Percentiles rank a stretch among this genome's conserved stretches.
Evolutionary conservation across 2,329 filamentous ascomycete species (phyloP).

Genomic region (Pyrenophora graminea): DNA sequence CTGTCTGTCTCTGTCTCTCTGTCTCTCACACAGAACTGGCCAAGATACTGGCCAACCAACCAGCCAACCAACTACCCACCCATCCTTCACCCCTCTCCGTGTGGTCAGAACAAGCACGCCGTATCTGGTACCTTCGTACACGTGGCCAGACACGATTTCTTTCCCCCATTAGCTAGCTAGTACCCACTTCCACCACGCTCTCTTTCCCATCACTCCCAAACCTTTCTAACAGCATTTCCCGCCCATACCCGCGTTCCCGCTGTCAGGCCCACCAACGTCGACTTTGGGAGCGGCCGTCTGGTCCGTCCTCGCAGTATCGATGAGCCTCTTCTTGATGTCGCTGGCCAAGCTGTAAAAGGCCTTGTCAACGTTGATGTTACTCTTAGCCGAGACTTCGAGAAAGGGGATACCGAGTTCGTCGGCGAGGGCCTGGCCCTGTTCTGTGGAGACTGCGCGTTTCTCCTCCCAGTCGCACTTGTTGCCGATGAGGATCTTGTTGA

Average conservation of each 20-base stretch:
- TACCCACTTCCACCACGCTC: background rate
- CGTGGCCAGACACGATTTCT: slow-evolving; percentile 1
- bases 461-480: slow-evolving; percentile 99
- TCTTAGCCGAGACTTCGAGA: slow-evolving; percentile 97
- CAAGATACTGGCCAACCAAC: too few species aligned
- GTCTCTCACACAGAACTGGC: too few species aligned
- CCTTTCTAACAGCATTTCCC: slow-evolving; percentile 46
- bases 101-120: slow-evolving; percentile 6
- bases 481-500: slow-evolving; percentile 99
- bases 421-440: slow-evolving; percentile 89
- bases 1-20: background rate
- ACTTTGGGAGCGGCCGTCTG: slow-evolving; percentile 34
- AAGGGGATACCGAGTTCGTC: slow-evolving; percentile 97
- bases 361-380: slow-evolving; percentile 99
- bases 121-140: background rate
- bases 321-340: slow-evolving; percentile 98
- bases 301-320: slow-evolving; percentile 85
- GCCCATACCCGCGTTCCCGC: slow-evolving; percentile 37
- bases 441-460: slow-evolving; percentile 91
- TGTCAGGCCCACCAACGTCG: slow-evolving; percentile 39
- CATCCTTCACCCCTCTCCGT: background rate
- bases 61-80: background rate
- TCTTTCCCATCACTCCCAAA: background rate
- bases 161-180: background rate
- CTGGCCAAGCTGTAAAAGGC: slow-evolving; percentile 93